Percentiles rank a stretch among this genome's conserved stretches.
Conservation (phyloP, 106 monocot genomes). For the Agapanthus africanus region DNA sequence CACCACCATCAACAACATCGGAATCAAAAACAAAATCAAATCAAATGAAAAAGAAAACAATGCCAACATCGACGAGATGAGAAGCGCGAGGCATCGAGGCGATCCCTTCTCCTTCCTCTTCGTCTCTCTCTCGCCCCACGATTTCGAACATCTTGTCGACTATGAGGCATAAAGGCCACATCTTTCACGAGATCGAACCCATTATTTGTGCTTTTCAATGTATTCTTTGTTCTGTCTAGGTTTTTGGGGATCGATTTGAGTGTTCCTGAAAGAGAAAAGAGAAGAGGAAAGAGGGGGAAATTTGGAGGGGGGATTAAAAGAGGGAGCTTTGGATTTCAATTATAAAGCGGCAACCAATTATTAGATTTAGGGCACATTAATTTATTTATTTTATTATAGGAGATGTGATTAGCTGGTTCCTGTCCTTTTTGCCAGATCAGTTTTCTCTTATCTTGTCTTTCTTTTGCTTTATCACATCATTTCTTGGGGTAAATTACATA, state of each 20-base stretch:
- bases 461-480: too few species aligned
- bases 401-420: too few species aligned
- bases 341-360: too few species aligned
- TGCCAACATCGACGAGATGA: slow-evolving; percentile 18
- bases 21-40: not conserved
- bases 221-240: not conserved
- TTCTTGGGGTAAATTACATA: too few species aligned
- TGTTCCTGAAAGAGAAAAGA: not conserved
- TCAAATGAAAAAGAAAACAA: not conserved
- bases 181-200: not conserved
- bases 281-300: not conserved
- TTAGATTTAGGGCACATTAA: too few species aligned
- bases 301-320: not conserved
- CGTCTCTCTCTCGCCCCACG: not conserved
- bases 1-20: not conserved
- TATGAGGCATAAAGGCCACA: slow-evolving; percentile 7
- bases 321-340: too few species aligned
- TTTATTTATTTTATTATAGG: too few species aligned
- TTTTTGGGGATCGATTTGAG: not conserved
- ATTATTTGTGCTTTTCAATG: too few species aligned
- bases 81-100: slow-evolving; percentile 2
- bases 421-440: too few species aligned
- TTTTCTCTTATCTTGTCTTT: too few species aligned
- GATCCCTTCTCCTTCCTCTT: not conserved
- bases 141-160: slow-evolving; percentile 9